Evolutionary conservation across 768 basidiomycete species (phyloP), one percentile per base, ranked within the genome.

Genomic region (Pulveroboletus ravenelii): DNA sequence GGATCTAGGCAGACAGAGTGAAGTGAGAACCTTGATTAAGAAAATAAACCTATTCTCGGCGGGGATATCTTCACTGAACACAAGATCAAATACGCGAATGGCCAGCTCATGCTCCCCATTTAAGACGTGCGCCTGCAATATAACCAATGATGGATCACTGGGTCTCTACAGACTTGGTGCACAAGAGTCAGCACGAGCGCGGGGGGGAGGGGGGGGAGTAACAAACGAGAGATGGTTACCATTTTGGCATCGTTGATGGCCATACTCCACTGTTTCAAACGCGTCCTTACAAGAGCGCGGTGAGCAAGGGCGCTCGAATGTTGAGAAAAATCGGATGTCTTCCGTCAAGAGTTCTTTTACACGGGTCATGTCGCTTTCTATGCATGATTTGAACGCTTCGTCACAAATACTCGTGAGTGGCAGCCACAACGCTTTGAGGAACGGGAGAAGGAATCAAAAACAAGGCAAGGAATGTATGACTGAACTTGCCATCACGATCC

Each of bases 21-120:
- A 23, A 23, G 20, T 23, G 20, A 23, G 41, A 18, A 50, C 58
- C 54, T 57, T 60, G 34, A 60, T 38, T 0, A 53, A 29, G 14
- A 60, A 38, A 12, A 60, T 39, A 41, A 57, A 34, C 3, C 32
- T 40, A 15, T 18, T 48, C 15, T 60, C 58, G 6, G 10, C 6
- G 8, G 36, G 2, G 10, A 27, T 31, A 13, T 32, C 25, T 0
- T 50, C 23, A 2, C 7, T 27, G 18, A 60, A 51, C 4, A 44
- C 47, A 9, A 56, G 54, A 30, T 60, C 58, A 23, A 59, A 52
- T 14, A 18, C 9, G 14, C 44, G 25, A 23, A 49, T 41, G 6
- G 30, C 58, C 7, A 23, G 31, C 3, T 57, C 51, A 1, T 40
- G 6, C 2, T 56, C 46, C 6, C 45, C 54, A 17, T 40, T 35